Evolutionary conservation across 164 flowering plant genomes (phyloP), one percentile per base, ranked within the genome.

Genomic region (Liquidambar formosana): DNA sequence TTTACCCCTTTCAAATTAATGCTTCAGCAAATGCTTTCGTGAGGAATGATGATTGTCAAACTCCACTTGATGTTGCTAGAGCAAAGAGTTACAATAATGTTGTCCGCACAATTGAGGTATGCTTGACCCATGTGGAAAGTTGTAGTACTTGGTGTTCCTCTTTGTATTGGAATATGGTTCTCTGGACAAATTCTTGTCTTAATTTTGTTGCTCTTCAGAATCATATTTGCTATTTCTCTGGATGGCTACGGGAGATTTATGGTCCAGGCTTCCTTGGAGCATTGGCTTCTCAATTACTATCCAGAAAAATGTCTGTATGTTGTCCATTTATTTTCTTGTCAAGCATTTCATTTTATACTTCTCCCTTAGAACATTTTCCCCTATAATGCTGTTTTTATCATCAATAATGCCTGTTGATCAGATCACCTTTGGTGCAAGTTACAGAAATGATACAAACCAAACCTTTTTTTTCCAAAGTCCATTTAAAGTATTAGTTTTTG

Each of bases 41-140:
- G 46, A 46, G 65, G 28, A 71, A 71, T 57, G 74, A 71, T 71
- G 74, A 71, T 38, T 64, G 74, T 58, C 74, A 71, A 28, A 64
- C 69, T 22, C 69, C 74, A 27, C 74, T 71, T 64, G 74, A 71
- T 21, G 74, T 71, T 57, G 74, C 74, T 65, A 64, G 74, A 71
- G 61, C 62, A 19, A 71, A 71, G 44, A 69, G 69, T 18, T 65
- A 44, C 33, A 48, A n/a, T 57, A 65, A 64, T 71, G 69, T 71
- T 64, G 74, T 65, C 26, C 64, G 74, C n/a, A 49, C 69, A 47
- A 71, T 71, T 28, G 74, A 71, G 74, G 74, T 71, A 57, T 57
- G 61, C n/a, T 57, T 14, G 23, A 25, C 9, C 9, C 1, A 27
- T 25, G 12, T 57, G 58, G 6, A 10, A 11, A 26, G 41, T 57